phyloP scores from a whole-genome alignment of 306 rosid genomes.

The Ormosia emarginata region DNA sequence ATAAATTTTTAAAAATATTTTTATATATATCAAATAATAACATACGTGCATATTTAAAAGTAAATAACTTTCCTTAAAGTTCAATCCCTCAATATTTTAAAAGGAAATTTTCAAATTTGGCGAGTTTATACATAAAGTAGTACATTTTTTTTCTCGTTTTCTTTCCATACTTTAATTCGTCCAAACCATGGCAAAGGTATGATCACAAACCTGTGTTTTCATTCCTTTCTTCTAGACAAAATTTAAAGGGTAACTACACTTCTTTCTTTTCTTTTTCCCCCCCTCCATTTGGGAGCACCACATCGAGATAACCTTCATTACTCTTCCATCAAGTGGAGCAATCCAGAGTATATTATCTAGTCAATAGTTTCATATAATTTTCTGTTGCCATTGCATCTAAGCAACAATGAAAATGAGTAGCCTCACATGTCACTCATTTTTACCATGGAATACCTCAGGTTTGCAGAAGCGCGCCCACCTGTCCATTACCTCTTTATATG shows the following conservation, averaged over 20 bases:
- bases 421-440: background rate
- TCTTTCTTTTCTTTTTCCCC: too few relatives aligned
- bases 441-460: background rate
- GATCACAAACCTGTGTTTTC: background rate
- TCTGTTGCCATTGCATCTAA: background rate
- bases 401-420: background rate
- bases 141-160: background rate
- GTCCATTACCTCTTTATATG: background rate
- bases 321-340: background rate
- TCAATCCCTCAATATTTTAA: background rate
- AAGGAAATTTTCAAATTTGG: background rate
- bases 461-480: background rate
- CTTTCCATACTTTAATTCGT: background rate
- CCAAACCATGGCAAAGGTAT: background rate
- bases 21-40: too few relatives aligned
- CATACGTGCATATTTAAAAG: background rate
- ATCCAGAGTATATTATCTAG: background rate
- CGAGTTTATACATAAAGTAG: too few relatives aligned
- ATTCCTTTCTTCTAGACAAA: too few relatives aligned
- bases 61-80: background rate
- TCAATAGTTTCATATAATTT: background rate
- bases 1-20: too few relatives aligned
- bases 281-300: background rate
- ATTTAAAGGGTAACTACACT: too few relatives aligned
- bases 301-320: background rate